These are phyloP conservation scores for Pueraria montana DNA, from an alignment of 306 rosid genomes.

Conservation along the genomic window DNA sequence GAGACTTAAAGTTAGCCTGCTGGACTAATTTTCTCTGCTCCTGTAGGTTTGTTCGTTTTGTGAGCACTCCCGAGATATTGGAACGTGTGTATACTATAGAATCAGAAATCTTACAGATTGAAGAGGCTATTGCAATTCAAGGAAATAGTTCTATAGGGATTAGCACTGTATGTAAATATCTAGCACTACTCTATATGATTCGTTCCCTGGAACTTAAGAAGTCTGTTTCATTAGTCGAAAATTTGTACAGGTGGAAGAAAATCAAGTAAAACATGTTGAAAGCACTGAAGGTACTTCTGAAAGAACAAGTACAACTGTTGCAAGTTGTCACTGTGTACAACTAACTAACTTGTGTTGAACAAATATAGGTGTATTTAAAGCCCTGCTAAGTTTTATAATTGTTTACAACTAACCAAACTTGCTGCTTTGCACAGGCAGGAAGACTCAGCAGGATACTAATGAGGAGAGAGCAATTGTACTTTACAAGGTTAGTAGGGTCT, in stretches of 20 bases:
- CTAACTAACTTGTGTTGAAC: slow-evolving; percentile 41
- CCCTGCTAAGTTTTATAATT: slow-evolving; percentile 35
- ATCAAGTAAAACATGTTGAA: slow-evolving; percentile 71
- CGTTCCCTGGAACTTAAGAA: slow-evolving; percentile 12
- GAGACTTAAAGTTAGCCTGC: slow-evolving; percentile 13
- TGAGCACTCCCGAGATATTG: slow-evolving; percentile 93
- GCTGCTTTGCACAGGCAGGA: slow-evolving; percentile 64
- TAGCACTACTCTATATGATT: slow-evolving; percentile 22
- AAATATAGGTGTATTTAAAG: slow-evolving; percentile 12
- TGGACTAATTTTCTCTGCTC: slow-evolving; percentile 41
- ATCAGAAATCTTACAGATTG: slow-evolving; percentile 93
- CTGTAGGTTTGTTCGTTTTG: slow-evolving; percentile 97
- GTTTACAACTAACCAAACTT: slow-evolving; percentile 48
- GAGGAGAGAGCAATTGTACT: slow-evolving; percentile 96
- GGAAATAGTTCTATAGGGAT: slow-evolving; percentile 75
- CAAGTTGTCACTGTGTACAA: slow-evolving; percentile 44
- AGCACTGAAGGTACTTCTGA: slow-evolving; percentile 66
- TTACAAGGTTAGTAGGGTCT: slow-evolving; percentile 69
- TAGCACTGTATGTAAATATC: slow-evolving; percentile 66
- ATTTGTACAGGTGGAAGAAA: slow-evolving; percentile 77
- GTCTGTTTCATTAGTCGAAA: slow-evolving; percentile 44
- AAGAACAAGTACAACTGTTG: slow-evolving; percentile 29
- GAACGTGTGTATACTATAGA: slow-evolving; percentile 90
- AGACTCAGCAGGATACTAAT: slow-evolving; percentile 63
- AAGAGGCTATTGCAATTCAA: slow-evolving; percentile 93